Base-by-base conservation (phyloP, 2,329 filamentous ascomycete species). In the Verticillium longisporum region DNA sequence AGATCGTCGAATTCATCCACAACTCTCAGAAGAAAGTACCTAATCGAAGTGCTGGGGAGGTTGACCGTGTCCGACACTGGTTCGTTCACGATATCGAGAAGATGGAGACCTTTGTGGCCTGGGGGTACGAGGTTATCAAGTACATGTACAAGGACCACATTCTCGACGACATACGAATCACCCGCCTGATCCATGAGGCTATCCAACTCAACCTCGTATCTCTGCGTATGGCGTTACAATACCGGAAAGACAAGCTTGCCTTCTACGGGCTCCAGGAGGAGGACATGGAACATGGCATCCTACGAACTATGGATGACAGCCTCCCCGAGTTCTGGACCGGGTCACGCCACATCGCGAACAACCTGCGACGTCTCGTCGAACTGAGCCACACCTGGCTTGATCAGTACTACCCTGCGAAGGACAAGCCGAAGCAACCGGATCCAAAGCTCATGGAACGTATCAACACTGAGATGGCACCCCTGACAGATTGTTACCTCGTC, bases 321-420 rank as follows among this genome's bases (percentile, higher is more conserved):
- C 80, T 97, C 9, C 85, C 89, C 0, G 87, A 91, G 62, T 90
- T 93, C 55, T 99, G 95, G 95, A 97, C 93, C 0, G 92, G 91
- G 15, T 86, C 83, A 66, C 74, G 77, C 54, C 85, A 81, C 65
- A 78, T 87, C 60, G 82, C 85, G 58, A 87, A 87, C 70, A 88
- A 87, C 63, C 68, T 80, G 13, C 84, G 85, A 68, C 83, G 85
- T 18, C 78, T 88, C 15, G 76, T 84, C 31, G 83, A 87, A 64
- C 78, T 88, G 18, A 80, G 80, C 45, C 77, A 81, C 32, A 78
- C 81, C 61, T 86, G 83, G 83, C 75, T 83, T 3, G 77, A 80
- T 56, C 76, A 80, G 58, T 75, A 81, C 64, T 77, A 77, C 31
- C 67, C 71, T 1, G 64, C 66, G 15, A 75, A 76, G 63, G 67